Base-by-base conservation (phyloP, 2,329 filamentous ascomycete species). In the Diaporthe ilicicola region DNA sequence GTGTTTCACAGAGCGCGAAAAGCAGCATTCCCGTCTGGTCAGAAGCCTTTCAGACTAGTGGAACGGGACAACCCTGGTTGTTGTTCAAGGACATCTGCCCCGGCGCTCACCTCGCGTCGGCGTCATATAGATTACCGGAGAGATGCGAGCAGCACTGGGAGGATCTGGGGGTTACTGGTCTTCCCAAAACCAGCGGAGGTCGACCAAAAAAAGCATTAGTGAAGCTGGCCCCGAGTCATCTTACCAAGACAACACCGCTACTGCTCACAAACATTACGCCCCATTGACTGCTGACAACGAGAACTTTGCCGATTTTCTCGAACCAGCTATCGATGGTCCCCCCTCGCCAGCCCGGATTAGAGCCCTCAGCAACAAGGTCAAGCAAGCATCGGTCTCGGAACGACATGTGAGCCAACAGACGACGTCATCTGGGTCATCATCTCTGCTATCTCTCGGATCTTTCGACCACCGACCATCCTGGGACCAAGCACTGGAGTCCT, bases 261-360 rank as follows among this genome's bases (percentile, higher is more conserved):
- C 65, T 50, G 50, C 69, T 39, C 68, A 68, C 17, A 69, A 71
- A 27, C 69, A 73, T 42, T 54, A 62, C 67, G 44, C 71, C 19
- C 64, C 66, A 32, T 73, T 64, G 46, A 42, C 64, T 48, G 51
- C 67, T 70, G 74, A 76, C 69, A 54, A 72, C 39, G 71, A 75
- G 67, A 75, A 74, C 74, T 74, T 80, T 46, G 76, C 81, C 71
- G 84, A 87, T 70, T 82, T 88, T 67, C 79, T 91, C 70, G 88
- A 86, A 71, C 88, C 89, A 61, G 85, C 89, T 72, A 80, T 91
- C 69, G 88, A 91, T 75, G 87, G 87, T 22, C 89, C 89, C 50
- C 88, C 89, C 0, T 91, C 89, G 42, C 88, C 89, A 34, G 86
- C 89, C 75, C 85, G 84, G 73, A 84, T 90, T 75, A 86, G 89